These are phyloP conservation scores for Vaucheria bursata DNA, from an alignment of 352 stramenopile genomes.

Conservation along the genomic window DNA sequence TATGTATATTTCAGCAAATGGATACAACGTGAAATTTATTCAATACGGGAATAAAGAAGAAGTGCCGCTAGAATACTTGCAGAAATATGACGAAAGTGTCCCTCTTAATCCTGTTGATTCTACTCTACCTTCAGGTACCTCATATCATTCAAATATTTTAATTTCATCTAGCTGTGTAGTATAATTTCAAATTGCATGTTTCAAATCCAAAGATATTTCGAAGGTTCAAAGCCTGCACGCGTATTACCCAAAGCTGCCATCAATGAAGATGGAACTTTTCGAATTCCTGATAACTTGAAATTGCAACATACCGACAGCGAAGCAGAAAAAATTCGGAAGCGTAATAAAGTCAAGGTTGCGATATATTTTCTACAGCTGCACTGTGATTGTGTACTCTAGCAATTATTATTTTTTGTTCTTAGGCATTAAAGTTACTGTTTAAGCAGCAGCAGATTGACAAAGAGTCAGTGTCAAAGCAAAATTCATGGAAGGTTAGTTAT, in stretches of 20 bases:
- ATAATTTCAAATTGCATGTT: too few relatives aligned
- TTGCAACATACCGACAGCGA: conserved; percentile 69
- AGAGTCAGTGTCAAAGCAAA: conserved; percentile 69
- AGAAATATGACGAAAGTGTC: conserved; percentile 12
- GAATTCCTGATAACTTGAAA: conserved; percentile 68
- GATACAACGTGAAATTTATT: conserved; percentile 72
- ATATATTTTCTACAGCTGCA: too few relatives aligned
- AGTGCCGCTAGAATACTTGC: conserved; percentile 75
- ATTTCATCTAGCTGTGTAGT: too few relatives aligned
- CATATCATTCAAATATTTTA: too few relatives aligned
- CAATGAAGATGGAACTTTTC: conserved; percentile 2
- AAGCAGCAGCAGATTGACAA: conserved; percentile 53
- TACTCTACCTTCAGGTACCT: background rate
- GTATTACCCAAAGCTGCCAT: conserved; percentile 1
- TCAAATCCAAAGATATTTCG: background rate
- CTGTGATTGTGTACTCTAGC: too few relatives aligned
- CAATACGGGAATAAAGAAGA: conserved; percentile 77
- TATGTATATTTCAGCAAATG: conserved; percentile 58
- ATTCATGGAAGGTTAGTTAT: conserved; percentile 13
- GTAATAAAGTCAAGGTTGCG: conserved; percentile 53
- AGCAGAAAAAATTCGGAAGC: conserved; percentile 69
- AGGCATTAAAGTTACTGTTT: background rate
- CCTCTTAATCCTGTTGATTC: background rate
- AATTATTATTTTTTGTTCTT: background rate
- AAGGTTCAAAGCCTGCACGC: too few relatives aligned